Percentiles rank a stretch among this genome's conserved stretches.
Evolutionary conservation across 2,329 filamentous ascomycete genomes (phyloP).

Genomic region (Aureobasidium lini): DNA sequence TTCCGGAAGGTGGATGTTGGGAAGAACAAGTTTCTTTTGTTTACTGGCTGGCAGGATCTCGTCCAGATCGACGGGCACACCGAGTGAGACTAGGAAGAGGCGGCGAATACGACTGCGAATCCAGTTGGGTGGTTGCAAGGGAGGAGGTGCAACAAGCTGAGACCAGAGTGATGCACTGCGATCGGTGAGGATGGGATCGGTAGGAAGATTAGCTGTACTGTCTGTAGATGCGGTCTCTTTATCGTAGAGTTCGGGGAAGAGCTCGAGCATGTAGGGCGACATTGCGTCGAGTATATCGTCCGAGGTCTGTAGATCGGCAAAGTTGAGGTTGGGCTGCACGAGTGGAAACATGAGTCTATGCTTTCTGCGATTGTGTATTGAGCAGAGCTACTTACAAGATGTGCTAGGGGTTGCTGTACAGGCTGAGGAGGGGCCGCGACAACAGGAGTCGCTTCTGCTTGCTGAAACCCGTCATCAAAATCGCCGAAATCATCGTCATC

Average conservation of each 20-base stretch:
- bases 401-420: constrained; percentile 33
- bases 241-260: constrained; percentile 52
- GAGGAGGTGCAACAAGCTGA: constrained; percentile 88
- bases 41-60: constrained; percentile 96
- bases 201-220: constrained; percentile 24
- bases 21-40: constrained; percentile 93
- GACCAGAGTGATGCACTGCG: constrained; percentile 90
- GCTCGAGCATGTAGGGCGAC: constrained; percentile 57
- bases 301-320: constrained; percentile 26
- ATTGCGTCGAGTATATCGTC: constrained; percentile 54
- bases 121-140: constrained; percentile 94
- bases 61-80: constrained; percentile 91
- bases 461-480: constrained; percentile 41
- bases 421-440: constrained; percentile 30
- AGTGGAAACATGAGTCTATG: background rate
- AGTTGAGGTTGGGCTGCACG: constrained; percentile 14
- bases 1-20: constrained; percentile 54
- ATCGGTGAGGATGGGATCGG: constrained; percentile 62
- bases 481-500: constrained; percentile 45
- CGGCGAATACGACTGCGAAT: constrained; percentile 91
- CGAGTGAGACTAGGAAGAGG: constrained; percentile 89
- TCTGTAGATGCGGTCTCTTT: constrained; percentile 22
- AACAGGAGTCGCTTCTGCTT: constrained; percentile 21
- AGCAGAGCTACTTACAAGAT: constrained; percentile 40
- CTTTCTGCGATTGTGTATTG: background rate